Percentiles rank a stretch among this genome's conserved stretches.
Evolutionary conservation across 257 asterid genomes (phyloP).

Genomic region (Solanum chiquidenum): DNA sequence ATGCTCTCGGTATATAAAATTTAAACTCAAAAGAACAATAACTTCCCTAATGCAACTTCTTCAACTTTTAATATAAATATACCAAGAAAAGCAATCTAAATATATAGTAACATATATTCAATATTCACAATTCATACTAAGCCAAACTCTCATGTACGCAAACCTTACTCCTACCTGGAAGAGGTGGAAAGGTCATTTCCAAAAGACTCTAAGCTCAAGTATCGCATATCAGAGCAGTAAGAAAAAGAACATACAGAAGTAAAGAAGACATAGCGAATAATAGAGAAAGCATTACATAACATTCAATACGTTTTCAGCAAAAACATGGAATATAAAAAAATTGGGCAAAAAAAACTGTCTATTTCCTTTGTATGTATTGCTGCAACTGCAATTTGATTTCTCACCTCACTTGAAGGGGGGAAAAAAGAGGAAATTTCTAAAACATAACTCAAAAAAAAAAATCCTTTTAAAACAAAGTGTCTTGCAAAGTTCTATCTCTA

Average conservation of each 20-base stretch:
- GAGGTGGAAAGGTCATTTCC: not conserved
- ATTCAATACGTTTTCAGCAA: not conserved
- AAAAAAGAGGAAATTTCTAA: constrained; percentile 1
- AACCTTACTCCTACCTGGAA: not conserved
- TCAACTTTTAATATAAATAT: not conserved
- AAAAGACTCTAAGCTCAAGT: not conserved
- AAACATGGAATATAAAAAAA: not conserved
- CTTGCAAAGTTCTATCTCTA: constrained; percentile 5
- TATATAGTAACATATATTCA: not conserved
- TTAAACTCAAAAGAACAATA: not conserved
- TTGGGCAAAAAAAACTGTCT: not conserved
- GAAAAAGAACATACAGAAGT: not conserved
- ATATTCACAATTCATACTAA: not conserved
- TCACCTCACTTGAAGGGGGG: constrained; percentile 1
- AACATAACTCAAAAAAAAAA: not conserved
- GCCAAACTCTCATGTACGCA: not conserved
- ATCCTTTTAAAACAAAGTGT: not conserved
- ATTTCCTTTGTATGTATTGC: not conserved
- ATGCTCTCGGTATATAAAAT: not conserved
- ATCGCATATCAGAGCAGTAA: not conserved
- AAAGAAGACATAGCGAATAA: not conserved
- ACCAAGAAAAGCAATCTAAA: not conserved
- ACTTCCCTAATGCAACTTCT: not conserved
- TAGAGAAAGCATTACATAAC: not conserved
- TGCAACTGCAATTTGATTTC: constrained; percentile 8